Percentiles rank a stretch among this genome's conserved stretches.
Conservation (phyloP, 2,329 filamentous ascomycete genomes). For the Alternaria conjuncta region DNA sequence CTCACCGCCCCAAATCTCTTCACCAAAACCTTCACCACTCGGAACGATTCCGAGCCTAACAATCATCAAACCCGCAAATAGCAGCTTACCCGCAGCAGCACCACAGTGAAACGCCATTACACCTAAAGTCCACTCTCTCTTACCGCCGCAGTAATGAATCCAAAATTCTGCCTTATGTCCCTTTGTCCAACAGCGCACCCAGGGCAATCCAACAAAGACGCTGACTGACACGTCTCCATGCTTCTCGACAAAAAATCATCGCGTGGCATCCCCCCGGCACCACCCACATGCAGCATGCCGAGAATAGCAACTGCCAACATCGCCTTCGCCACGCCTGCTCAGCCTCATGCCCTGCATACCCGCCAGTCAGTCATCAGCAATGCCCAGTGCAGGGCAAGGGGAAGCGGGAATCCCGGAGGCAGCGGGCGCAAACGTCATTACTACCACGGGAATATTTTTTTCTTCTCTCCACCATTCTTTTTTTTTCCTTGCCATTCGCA, state of each 20-base stretch:
- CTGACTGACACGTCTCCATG: slow-evolving; percentile 1
- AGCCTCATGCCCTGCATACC: slow-evolving; percentile 10
- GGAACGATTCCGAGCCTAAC: background rate
- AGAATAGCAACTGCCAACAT: slow-evolving; percentile 14
- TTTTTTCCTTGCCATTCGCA: background rate
- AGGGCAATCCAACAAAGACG: background rate
- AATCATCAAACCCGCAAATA: background rate
- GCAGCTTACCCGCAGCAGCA: slow-evolving; percentile 7
- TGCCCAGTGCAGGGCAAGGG: background rate
- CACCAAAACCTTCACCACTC: slow-evolving; percentile 4
- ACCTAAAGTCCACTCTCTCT: background rate
- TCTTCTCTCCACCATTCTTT: background rate
- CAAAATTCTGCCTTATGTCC: background rate
- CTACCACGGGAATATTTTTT: background rate
- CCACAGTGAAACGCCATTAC: background rate
- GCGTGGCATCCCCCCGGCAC: background rate
- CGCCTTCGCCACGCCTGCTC: slow-evolving; percentile 13
- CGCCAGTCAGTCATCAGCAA: background rate
- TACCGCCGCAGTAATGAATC: background rate
- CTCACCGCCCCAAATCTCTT: slow-evolving; percentile 7
- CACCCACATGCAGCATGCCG: slow-evolving; percentile 16
- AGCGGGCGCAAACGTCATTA: slow-evolving; percentile 3
- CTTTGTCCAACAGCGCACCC: background rate
- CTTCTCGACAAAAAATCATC: background rate
- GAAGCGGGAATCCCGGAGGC: background rate